These are phyloP conservation scores for Gossypium thurberi DNA, from an alignment of 345 rosid genomes.

Conservation along the genomic window DNA sequence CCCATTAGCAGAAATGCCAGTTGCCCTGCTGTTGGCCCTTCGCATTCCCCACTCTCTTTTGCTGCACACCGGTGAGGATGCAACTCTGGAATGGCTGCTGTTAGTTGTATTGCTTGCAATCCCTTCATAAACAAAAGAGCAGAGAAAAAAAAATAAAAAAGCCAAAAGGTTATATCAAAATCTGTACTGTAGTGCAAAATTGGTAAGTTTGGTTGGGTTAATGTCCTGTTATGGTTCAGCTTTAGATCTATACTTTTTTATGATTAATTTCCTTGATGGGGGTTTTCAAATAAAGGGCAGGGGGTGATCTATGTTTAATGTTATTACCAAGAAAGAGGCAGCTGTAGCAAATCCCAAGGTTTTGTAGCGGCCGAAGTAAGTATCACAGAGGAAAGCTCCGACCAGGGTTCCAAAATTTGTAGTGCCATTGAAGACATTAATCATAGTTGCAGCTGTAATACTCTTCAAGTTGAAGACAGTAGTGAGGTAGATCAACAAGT, in stretches of 20 bases:
- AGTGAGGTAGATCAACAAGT: conserved; percentile 71
- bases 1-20: conserved; percentile 44
- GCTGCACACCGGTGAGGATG: conserved; percentile 13
- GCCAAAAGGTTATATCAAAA: background rate
- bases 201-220: background rate
- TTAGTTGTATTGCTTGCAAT: conserved; percentile 18
- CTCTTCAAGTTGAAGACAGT: conserved; percentile 61
- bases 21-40: conserved; percentile 53
- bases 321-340: conserved; percentile 58
- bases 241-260: background rate
- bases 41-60: conserved; percentile 21
- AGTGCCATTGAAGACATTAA: conserved; percentile 68
- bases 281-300: too few relatives aligned
- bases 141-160: background rate
- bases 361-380: conserved; percentile 82
- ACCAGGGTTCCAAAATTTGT: conserved; percentile 60
- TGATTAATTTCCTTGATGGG: too few relatives aligned
- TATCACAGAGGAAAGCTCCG: conserved; percentile 72
- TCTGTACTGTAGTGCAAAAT: background rate
- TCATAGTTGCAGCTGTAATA: conserved; percentile 62
- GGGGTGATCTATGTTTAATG: too few relatives aligned
- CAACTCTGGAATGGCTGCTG: conserved; percentile 16
- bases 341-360: conserved; percentile 56
- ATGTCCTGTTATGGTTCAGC: background rate
- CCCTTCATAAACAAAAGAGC: conserved; percentile 1